Percentiles rank a stretch among this genome's conserved stretches.
These are phyloP conservation scores for Sechiopsis laciniata DNA, from an alignment of 306 rosid genomes.

Conservation along the genomic window DNA sequence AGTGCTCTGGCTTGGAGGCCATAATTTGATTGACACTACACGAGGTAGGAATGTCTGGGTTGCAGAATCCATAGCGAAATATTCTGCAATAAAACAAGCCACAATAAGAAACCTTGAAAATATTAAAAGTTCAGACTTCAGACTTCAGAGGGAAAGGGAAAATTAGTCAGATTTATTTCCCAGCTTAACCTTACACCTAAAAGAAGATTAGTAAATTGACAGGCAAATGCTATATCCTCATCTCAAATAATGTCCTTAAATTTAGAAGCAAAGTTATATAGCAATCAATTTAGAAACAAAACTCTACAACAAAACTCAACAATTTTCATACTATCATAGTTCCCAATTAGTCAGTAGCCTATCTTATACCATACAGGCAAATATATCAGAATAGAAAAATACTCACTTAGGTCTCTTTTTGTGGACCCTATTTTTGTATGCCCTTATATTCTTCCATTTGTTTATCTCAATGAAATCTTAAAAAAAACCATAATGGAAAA, in stretches of 20 bases:
- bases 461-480: too few relatives aligned
- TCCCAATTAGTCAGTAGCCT: background rate
- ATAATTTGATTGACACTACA: slow-evolving; percentile 41
- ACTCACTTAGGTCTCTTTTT: too few relatives aligned
- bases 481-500: background rate
- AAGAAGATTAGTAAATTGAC: background rate
- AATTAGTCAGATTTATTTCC: background rate
- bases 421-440: too few relatives aligned
- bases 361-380: background rate
- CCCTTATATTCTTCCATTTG: too few relatives aligned
- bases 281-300: background rate
- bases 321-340: background rate
- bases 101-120: background rate
- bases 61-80: slow-evolving; percentile 15
- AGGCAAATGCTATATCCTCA: background rate
- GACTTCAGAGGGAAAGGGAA: background rate
- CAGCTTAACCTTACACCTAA: background rate
- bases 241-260: background rate
- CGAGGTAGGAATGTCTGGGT: slow-evolving; percentile 17
- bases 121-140: background rate
- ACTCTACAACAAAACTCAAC: background rate
- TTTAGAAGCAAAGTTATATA: background rate
- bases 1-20: slow-evolving; percentile 76
- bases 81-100: background rate
- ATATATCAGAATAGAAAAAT: background rate